A percentile compares a stretch with the other conserved stretches of the same genome.
Conservation (phyloP, 441 rosid species). For the Corymbia calophylla region DNA sequence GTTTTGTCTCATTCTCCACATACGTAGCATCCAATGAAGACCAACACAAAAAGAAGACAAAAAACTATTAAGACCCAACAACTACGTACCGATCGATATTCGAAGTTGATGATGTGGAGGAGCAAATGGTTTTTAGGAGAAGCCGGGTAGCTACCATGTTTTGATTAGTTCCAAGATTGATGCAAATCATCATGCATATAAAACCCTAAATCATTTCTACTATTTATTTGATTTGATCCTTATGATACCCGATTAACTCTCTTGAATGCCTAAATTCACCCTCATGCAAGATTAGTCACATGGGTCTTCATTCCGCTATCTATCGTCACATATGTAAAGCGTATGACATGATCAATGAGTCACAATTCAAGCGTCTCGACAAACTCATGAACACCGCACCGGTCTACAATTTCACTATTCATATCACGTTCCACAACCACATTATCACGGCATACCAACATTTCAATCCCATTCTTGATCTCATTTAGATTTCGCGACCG, state of each 20-base stretch:
- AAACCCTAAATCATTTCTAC: neutral
- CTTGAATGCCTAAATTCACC: neutral
- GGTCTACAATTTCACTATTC: neutral
- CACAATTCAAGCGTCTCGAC: fast-evolving
- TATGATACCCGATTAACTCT: fast-evolving
- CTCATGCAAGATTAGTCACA: fast-evolving
- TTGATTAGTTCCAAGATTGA: neutral
- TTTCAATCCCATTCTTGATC: neutral
- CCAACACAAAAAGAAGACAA: neutral
- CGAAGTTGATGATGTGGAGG: neutral
- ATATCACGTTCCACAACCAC: neutral
- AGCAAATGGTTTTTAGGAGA: neutral
- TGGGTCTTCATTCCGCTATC: neutral
- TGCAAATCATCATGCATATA: neutral
- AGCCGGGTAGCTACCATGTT: neutral
- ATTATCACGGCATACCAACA: neutral
- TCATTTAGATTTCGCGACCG: neutral
- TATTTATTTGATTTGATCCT: fast-evolving
- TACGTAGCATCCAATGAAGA: neutral
- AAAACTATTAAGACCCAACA: neutral
- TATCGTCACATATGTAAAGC: neutral
- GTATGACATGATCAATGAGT: fast-evolving
- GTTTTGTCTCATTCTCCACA: neutral
- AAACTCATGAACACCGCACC: neutral
- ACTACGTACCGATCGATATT: neutral